A percentile compares a stretch with the other conserved stretches of the same genome.
phyloP scores from a whole-genome alignment of 2,329 filamentous ascomycete species.

The Colletotrichum abscissum region DNA sequence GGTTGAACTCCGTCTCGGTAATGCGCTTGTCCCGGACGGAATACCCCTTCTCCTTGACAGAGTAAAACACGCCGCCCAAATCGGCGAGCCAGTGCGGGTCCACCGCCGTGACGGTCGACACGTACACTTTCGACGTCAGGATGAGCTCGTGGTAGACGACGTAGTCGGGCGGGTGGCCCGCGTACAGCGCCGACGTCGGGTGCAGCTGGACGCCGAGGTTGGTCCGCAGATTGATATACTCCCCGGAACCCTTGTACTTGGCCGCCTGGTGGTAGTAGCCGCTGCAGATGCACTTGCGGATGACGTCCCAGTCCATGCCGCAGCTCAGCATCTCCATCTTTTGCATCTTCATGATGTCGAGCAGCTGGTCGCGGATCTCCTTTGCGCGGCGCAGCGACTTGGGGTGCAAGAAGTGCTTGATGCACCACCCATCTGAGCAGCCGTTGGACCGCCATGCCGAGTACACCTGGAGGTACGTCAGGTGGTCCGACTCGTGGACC shows the following conservation, averaged over 20 bases:
- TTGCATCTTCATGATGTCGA: conserved; percentile 94
- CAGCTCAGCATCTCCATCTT: conserved; percentile 90
- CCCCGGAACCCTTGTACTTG: conserved; percentile 93
- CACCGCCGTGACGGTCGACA: conserved; percentile 95
- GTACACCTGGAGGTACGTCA: conserved; percentile 96
- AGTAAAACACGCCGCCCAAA: conserved; percentile 96
- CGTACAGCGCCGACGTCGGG: conserved; percentile 92
- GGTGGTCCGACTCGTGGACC: conserved; percentile 95
- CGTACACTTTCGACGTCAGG: conserved; percentile 96
- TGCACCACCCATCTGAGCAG: conserved; percentile 90
- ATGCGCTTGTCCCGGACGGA: conserved; percentile 86
- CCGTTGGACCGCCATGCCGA: conserved; percentile 95
- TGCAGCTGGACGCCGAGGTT: conserved; percentile 95
- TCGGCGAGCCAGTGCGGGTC: conserved; percentile 98
- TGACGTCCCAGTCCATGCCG: conserved; percentile 96
- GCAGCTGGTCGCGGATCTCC: conserved; percentile 92
- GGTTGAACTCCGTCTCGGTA: conserved; percentile 91
- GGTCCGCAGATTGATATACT: conserved; percentile 96
- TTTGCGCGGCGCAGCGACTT: conserved; percentile 92
- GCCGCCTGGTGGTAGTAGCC: conserved; percentile 99
- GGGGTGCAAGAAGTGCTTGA: conserved; percentile 92
- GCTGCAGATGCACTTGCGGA: conserved; percentile 95
- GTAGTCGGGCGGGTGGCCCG: conserved; percentile 95
- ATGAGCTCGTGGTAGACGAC: conserved; percentile 99
- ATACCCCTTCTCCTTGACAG: conserved; percentile 97